Evolutionary conservation across 176 grass and related monocot genomes (phyloP), one percentile per base, ranked within the genome.

Genomic region (Metroxylon sagu): DNA sequence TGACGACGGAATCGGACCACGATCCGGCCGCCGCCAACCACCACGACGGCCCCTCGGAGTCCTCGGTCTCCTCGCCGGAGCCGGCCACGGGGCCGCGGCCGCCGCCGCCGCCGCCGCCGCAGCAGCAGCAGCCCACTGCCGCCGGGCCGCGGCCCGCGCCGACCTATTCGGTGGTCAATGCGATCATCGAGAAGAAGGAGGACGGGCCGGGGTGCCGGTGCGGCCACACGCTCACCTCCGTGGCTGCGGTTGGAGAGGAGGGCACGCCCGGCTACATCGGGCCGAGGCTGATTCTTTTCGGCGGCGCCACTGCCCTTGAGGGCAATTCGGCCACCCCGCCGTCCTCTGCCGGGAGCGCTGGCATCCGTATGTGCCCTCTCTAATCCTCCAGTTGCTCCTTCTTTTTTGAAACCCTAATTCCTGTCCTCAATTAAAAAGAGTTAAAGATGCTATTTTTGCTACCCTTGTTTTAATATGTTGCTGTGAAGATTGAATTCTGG

Each of bases 161-260:
- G 14, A 80, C 74, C 14, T 98, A 85, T 66, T 76, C 78, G 48
- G 78, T 74, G 69, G 76, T 98, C 61, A 65, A 88, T 57, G 84
- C 77, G 18, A 59, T 60, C 26, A 92, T 80, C 52, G 93, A 98
- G 48, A 88, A 78, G 72, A 57, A 85, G 84, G 87, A 98, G 69
- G 93, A 98, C 58, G 93, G 93, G 51, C 81, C 93, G 0, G 93
- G 93, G 18, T 98, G 87, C 80, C 77, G 93, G 23, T 98, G 93
- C 57, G 93, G 93, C 1, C 93, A 98, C 76, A 98, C 93, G 19
- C 76, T 98, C 52, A 98, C 93, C 5, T 75, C 87, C 5, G 75
- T 98, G 61, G 79, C 87, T 1, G 59, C 93, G 3, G 75, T 85
- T 3, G 93, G 84, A 65, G 93, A 92, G 59, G 87, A 92, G 16